These are phyloP conservation scores for Sugiyamaella smithiae DNA, from an alignment of 805 yeast genomes.

Conservation along the genomic window DNA sequence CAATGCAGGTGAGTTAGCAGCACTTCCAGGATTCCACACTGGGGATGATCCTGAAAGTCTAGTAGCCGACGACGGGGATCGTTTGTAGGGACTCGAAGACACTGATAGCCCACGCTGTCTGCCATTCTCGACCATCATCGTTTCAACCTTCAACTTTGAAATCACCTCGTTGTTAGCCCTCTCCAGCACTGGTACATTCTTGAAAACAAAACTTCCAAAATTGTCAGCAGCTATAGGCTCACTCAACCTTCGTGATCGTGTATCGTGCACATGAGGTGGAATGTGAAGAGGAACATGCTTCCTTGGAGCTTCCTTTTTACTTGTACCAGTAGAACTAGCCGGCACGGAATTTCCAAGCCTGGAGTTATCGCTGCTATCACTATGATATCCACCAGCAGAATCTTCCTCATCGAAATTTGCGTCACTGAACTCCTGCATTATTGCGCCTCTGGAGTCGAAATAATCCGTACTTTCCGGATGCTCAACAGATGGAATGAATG, in stretches of 20 bases:
- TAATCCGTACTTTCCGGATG: conserved; percentile 88
- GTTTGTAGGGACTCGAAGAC: conserved; percentile 36
- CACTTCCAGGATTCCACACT: neutral
- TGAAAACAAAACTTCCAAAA: conserved; percentile 89
- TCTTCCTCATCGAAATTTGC: conserved; percentile 33
- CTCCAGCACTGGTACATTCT: conserved; percentile 86
- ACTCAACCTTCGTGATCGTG: conserved; percentile 62
- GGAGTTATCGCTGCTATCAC: conserved; percentile 31
- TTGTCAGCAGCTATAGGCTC: conserved; percentile 53
- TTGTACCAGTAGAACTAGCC: neutral
- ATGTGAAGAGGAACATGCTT: conserved; percentile 43
- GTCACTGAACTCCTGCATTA: conserved; percentile 56
- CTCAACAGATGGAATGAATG: conserved; percentile 76
- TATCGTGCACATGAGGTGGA: conserved; percentile 60
- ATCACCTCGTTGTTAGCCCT: conserved; percentile 92
- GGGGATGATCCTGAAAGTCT: neutral
- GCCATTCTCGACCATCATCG: conserved; percentile 49
- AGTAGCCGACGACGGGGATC: conserved; percentile 1
- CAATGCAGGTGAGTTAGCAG: neutral
- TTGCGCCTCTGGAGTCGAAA: conserved; percentile 89
- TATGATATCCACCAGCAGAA: conserved; percentile 25
- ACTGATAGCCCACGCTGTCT: conserved; percentile 39
- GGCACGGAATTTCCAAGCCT: conserved; percentile 8
- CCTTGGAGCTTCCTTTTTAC: neutral
- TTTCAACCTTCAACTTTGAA: conserved; percentile 80